Conservation (phyloP, 441 rosid genomes). For the Pelargonium myrrhifolium region DNA sequence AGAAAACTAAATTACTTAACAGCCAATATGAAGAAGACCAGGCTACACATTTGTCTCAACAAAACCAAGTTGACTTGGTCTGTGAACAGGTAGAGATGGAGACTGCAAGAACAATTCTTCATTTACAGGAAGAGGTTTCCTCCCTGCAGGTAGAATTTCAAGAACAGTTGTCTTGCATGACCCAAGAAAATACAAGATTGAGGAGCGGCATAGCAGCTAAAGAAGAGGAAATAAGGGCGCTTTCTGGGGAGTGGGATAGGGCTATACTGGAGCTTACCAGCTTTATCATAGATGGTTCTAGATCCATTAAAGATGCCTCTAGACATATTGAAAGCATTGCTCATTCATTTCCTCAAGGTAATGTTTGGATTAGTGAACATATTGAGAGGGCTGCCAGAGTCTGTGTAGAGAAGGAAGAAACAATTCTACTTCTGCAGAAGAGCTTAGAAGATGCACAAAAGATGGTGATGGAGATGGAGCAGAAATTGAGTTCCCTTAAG, state of each 20-base stretch:
- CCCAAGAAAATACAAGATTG: slow-evolving; percentile 53
- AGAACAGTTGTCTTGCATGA: slow-evolving; percentile 40
- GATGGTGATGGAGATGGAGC: slow-evolving; percentile 66
- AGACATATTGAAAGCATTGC: slow-evolving; percentile 56
- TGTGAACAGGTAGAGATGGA: slow-evolving; percentile 82
- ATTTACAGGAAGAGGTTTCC: slow-evolving; percentile 73
- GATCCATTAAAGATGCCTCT: slow-evolving; percentile 80
- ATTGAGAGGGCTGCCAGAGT: slow-evolving; percentile 72
- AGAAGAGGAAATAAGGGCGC: slow-evolving; percentile 49
- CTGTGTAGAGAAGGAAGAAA: slow-evolving; percentile 80
- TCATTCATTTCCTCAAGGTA: slow-evolving; percentile 64
- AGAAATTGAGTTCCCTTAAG: slow-evolving; percentile 65
- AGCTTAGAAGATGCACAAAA: slow-evolving; percentile 85
- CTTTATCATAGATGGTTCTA: slow-evolving; percentile 82
- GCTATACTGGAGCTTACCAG: slow-evolving; percentile 74
- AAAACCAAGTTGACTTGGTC: slow-evolving; percentile 55
- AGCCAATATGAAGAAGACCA: slow-evolving; percentile 49
- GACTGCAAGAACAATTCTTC: slow-evolving; percentile 71
- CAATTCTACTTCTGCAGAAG: slow-evolving; percentile 59
- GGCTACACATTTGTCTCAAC: slow-evolving; percentile 48
- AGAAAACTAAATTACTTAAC: slow-evolving; percentile 49
- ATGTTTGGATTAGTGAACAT: slow-evolving; percentile 52
- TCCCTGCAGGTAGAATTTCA: slow-evolving; percentile 59
- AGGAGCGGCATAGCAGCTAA: slow-evolving; percentile 45
- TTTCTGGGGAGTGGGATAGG: slow-evolving; percentile 74